phyloP scores from a whole-genome alignment of 148 eudicot species.

The Pouteria glomerata region DNA sequence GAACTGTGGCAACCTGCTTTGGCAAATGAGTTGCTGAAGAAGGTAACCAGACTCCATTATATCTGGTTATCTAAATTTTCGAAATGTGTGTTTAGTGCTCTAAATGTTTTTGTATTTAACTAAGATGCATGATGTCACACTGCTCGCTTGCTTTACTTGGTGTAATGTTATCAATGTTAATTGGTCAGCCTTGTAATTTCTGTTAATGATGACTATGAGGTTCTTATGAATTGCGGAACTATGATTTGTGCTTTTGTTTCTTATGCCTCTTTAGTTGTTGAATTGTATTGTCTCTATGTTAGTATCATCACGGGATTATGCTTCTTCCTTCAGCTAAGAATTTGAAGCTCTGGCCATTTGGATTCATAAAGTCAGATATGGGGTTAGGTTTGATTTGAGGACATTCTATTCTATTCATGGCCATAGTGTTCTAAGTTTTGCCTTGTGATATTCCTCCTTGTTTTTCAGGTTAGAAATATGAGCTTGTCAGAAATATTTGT shows the following conservation, averaged over 20 bases:
- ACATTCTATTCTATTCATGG: no score
- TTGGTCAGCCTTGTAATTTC: background rate
- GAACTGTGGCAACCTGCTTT: background rate
- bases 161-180: background rate
- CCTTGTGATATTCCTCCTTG: background rate
- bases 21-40: constrained; percentile 5
- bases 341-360: background rate
- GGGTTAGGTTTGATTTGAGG: background rate
- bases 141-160: constrained; percentile 3
- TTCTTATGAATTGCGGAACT: background rate
- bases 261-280: background rate
- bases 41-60: constrained; percentile 16
- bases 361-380: background rate
- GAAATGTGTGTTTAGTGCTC: constrained; percentile 4
- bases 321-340: background rate
- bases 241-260: background rate
- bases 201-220: background rate
- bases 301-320: background rate
- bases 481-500: background rate
- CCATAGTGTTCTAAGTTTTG: background rate
- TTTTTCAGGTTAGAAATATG: background rate
- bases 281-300: background rate
- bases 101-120: background rate
- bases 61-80: constrained; percentile 6
- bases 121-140: constrained; percentile 12